These are phyloP conservation scores for Aristolochia californica DNA, from an alignment of 164 flowering plant species.

Conservation along the genomic window DNA sequence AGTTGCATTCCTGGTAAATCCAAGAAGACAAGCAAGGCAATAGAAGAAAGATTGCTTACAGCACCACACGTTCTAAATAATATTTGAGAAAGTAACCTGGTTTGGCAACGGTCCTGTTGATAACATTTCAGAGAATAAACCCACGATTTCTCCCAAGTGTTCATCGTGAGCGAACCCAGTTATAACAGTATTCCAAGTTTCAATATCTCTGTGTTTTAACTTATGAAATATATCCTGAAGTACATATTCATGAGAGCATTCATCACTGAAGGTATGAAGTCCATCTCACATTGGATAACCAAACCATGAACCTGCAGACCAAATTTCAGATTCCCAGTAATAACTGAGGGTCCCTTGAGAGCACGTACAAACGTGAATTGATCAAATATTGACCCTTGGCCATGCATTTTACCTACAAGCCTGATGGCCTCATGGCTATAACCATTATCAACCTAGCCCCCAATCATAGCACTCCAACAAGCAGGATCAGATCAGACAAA, in stretches of 20 bases:
- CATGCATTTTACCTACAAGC: conserved; percentile 19
- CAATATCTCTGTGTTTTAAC: conserved; percentile 30
- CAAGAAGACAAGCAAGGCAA: conserved; percentile 25
- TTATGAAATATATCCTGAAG: conserved; percentile 23
- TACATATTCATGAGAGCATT: conserved; percentile 47
- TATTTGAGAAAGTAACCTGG: conserved; percentile 32
- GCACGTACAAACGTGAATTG: conserved; percentile 30
- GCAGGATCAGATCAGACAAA: conserved; percentile 22
- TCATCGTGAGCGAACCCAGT: conserved; percentile 18
- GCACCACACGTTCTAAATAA: conserved; percentile 35
- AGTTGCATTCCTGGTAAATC: conserved; percentile 13
- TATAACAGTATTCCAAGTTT: conserved; percentile 45
- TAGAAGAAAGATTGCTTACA: conserved; percentile 18
- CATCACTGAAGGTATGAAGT: conserved; percentile 16
- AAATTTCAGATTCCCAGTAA: conserved; percentile 16
- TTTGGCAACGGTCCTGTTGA: conserved; percentile 25
- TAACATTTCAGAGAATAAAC: conserved; percentile 23
- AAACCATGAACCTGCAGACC: conserved; percentile 41
- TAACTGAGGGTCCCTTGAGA: conserved; percentile 34
- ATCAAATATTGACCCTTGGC: conserved; percentile 21
- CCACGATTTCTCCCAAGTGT: conserved; percentile 17
- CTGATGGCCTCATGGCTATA: conserved; percentile 21
- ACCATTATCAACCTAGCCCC: conserved; percentile 37
- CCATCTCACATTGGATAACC: conserved; percentile 21
- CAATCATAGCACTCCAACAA: conserved; percentile 53